Evolutionary conservation across 2,329 filamentous ascomycete genomes (phyloP), one percentile per base, ranked within the genome.

Genomic region (Ploettnerulaceae sp.): DNA sequence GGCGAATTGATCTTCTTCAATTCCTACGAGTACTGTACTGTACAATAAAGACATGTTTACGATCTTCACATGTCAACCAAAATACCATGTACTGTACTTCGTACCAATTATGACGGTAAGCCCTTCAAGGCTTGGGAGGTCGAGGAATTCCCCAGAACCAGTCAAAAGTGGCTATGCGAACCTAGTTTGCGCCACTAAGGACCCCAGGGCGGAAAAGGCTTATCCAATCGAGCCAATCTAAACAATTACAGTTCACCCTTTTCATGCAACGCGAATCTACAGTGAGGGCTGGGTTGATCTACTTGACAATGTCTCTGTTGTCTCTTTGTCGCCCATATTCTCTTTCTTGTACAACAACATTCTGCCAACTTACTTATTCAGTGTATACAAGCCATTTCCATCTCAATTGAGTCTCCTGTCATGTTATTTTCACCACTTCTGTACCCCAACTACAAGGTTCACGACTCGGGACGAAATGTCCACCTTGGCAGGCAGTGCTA

Each of bases 381-480:
- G 36, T 32, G 21, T 29, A 29, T 40, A 41, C 24, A 8, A 20
- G 18, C 11, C 12, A 29, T 17, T 22, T 24, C 22, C 17, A 45
- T 47, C 44, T 36, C 26, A 49, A 18, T 37, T 25, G 35, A 22
- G 31, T 33, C 31, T n/a, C n/a, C n/a, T 33, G 31, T 33, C 31
- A 33, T 33, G 5, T 33, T n/a, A 25, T 22, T 8, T 31, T 49
- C 39, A 21, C 44, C 36, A 41, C 25, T 36, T 42, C 7, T 8
- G 22, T 34, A n/a, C 38, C 31, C 26, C 35, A 20, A 15, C 45
- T 35, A 40, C 37, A 39, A 51, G n/a, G n/a, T n/a, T n/a, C n/a
- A 39, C 38, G 45, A 34, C 18, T 34, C 37, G 42, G 45, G 21
- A 33, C 45, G 46, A 54, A 14, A 42, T 44, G 21, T 26, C 42